Conservation (phyloP, 768 basidiomycete species). For the Scleroderma bovista region DNA sequence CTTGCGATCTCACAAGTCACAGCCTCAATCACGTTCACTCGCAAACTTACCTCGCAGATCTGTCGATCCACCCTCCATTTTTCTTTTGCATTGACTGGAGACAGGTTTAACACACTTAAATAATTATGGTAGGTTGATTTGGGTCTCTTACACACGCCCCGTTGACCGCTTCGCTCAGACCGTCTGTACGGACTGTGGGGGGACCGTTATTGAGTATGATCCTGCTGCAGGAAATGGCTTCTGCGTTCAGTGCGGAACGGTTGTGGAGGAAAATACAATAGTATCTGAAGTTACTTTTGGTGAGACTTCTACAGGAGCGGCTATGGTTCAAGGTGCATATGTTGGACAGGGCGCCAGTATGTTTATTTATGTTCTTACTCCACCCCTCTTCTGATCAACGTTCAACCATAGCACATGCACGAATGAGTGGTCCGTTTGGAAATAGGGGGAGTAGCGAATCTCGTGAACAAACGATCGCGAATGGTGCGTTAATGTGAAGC, state of each 20-base stretch:
- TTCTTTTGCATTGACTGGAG: neutral
- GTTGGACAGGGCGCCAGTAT: constrained; percentile 88
- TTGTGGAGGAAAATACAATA: constrained; percentile 90
- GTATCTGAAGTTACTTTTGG: constrained; percentile 93
- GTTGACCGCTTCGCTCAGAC: constrained; percentile 33
- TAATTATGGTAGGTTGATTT: constrained; percentile 15
- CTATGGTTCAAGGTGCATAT: constrained; percentile 92
- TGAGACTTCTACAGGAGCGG: constrained; percentile 88
- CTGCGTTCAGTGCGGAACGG: constrained; percentile 81
- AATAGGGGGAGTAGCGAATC: constrained; percentile 77
- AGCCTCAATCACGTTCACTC: neutral
- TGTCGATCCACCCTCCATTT: no score
- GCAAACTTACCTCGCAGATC: no score
- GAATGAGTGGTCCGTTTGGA: constrained; percentile 78
- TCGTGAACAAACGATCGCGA: constrained; percentile 85
- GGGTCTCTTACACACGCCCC: neutral
- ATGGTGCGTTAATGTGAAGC: constrained; percentile 46
- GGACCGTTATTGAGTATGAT: constrained; percentile 82
- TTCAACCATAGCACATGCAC: constrained; percentile 57
- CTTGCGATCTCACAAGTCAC: neutral
- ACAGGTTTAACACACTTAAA: neutral
- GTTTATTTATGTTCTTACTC: constrained; percentile 24
- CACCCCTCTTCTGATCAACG: neutral
- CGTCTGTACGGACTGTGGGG: constrained; percentile 72
- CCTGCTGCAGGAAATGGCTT: constrained; percentile 80